Base-by-base conservation (phyloP, 2,329 filamentous ascomycete species). In the Phialemonium atrogriseum region DNA sequence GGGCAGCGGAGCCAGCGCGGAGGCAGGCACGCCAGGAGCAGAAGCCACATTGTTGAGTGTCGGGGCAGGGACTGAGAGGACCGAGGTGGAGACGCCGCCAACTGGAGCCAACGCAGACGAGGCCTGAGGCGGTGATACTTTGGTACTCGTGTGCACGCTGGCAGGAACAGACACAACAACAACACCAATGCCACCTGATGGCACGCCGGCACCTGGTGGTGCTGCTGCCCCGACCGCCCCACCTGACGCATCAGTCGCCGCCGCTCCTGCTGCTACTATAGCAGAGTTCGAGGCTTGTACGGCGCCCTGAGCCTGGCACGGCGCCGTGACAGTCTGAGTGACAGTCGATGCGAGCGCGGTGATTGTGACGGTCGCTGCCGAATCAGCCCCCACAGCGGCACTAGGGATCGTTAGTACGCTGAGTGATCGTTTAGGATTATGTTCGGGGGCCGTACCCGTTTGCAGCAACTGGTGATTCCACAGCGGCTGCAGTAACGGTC, bases 331-430 rank as follows among this genome's bases (percentile, higher is more conserved):
- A 2, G 48, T 48, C 35, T 48, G 43, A 17, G 46, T 52, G 16
- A 52, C 43, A 13, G 48, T 52, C 5, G 41, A 42, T 7, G 47
- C 46, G 10, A 54, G 39, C 13, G 55, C 51, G 5, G 60, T 62
- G 28, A 59, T 48, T 5, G 57, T 64, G 14, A 60, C 45, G 14
- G 56, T 58, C 11, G 40, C 34, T 10, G 37, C 27, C 10, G n/a
- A n/a, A n/a, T n/a, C n/a, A n/a, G n/a, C n/a, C n/a, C n/a, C n/a
- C n/a, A n/a, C n/a, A n/a, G n/a, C n/a, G n/a, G n/a, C n/a, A n/a
- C n/a, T n/a, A n/a, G n/a, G n/a, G n/a, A n/a, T n/a, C n/a, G n/a
- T n/a, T n/a, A n/a, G n/a, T n/a, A n/a, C n/a, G n/a, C n/a, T n/a
- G n/a, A n/a, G 22, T 16, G 23, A 26, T 36, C 8, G 9, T 15